Conservation (phyloP, 768 basidiomycete genomes). For the Russula sp. region DNA sequence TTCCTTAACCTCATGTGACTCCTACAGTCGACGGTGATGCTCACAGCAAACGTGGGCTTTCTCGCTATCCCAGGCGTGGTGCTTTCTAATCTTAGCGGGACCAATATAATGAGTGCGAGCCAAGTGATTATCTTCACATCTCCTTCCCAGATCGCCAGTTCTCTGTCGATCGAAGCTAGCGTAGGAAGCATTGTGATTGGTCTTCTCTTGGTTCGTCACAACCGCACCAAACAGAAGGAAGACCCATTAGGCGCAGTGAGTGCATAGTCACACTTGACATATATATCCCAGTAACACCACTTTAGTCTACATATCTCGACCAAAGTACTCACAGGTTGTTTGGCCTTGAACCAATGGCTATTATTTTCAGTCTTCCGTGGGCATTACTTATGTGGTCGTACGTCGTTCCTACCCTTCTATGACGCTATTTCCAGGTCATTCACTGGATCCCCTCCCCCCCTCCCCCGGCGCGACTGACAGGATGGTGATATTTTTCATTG, state of each 20-base stretch:
- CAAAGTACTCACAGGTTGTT: constrained; percentile 29
- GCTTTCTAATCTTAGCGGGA: background rate
- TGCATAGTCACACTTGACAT: background rate
- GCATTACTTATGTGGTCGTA: constrained; percentile 57
- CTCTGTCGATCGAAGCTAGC: constrained; percentile 42
- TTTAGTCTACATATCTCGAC: constrained; percentile 27
- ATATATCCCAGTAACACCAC: background rate
- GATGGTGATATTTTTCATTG: constrained; percentile 15
- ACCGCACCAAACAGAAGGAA: constrained; percentile 33
- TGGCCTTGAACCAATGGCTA: constrained; percentile 47
- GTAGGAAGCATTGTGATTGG: constrained; percentile 45
- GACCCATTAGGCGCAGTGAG: constrained; percentile 24
- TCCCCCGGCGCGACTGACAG: background rate
- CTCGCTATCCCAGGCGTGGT: constrained; percentile 32
- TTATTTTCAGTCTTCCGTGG: constrained; percentile 51
- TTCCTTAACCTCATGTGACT: background rate
- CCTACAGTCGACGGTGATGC: constrained; percentile 31
- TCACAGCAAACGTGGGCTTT: constrained; percentile 33
- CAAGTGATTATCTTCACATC: constrained; percentile 27
- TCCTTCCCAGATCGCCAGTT: constrained; percentile 44
- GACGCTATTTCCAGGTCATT: background rate
- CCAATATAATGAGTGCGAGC: background rate
- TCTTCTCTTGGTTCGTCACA: constrained; percentile 41
- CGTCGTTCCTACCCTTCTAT: constrained; percentile 26
- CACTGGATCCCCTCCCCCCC: no score